Conservation (phyloP, 1,284 basidiomycete species). For the Ustilago trichophora region DNA sequence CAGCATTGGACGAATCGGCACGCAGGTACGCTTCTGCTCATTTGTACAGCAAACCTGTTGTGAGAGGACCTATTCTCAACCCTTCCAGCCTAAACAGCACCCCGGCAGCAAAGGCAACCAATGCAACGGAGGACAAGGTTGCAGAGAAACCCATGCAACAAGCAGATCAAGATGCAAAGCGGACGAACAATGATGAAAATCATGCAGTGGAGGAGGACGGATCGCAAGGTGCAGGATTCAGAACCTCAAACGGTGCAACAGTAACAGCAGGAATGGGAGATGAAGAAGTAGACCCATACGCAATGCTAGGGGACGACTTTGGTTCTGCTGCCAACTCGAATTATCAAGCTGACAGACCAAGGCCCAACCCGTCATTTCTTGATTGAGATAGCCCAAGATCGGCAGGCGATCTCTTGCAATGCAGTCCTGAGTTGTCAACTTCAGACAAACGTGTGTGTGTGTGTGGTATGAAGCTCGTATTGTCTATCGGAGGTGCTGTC, state of each 20-base stretch:
- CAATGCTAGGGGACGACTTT: slow-evolving; percentile 43
- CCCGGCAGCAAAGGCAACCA: not conserved
- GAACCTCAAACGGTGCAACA: too few species aligned
- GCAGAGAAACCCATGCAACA: too few species aligned
- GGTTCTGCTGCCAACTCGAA: slow-evolving; percentile 6
- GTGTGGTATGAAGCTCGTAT: too few species aligned
- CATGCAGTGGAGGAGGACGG: not conserved
- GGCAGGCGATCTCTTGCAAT: too few species aligned
- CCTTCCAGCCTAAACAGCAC: not conserved
- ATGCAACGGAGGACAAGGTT: not conserved
- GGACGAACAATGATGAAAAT: not conserved
- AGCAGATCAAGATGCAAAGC: too few species aligned
- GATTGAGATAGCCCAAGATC: too few species aligned
- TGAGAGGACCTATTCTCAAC: slow-evolving; percentile 22
- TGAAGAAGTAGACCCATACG: slow-evolving; percentile 36
- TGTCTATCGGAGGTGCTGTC: too few species aligned
- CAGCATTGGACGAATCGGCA: slow-evolving; percentile 55
- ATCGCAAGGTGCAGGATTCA: not conserved
- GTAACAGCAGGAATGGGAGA: slow-evolving; percentile 9
- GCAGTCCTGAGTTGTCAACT: too few species aligned
- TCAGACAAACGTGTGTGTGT: too few species aligned
- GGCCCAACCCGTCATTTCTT: slow-evolving; percentile 17
- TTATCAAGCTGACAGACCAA: slow-evolving; percentile 19
- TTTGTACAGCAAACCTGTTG: slow-evolving; percentile 51
- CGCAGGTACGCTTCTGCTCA: slow-evolving; percentile 51